Evolutionary conservation across 331 rosid genomes (phyloP), one percentile per base, ranked within the genome.

Genomic region (Arachis monticola): DNA sequence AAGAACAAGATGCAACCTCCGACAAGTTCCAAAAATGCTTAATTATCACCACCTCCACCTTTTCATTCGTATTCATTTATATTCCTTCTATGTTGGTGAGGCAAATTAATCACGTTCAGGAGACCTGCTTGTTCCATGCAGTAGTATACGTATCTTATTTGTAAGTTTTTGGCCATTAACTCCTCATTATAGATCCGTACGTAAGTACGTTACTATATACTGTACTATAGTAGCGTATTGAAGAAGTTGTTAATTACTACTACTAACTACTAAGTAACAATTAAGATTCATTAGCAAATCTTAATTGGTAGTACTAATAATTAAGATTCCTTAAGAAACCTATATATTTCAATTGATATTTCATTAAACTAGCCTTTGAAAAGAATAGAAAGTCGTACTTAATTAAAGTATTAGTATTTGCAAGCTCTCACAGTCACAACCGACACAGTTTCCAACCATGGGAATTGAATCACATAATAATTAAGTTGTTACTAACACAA

Each of bases 1-100:
- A 69, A 78, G 71, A 69, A 77, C 66, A 8, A n/a, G 83, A 76
- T 55, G 64, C 48, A 74, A 72, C 80, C 87, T 72, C 74, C 81
- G 76, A 79, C 83, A 74, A 73, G 60, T 12, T 32, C 38, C 41
- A 60, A 46, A 46, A 68, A 13, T 69, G 62, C 57, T 44, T 38
- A 2, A 38, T 38, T 38, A 38, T 38, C 38, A 52, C 63, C 72
- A 60, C 42, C 30, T 27, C 30, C 55, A 52, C 52, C 75, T 80
- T 73, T 46, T 27, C 30, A 27, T 27, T 44, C 55, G 27, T 48
- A 45, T 59, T 31, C 73, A 69, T 77, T 79, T 78, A 27, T 27
- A 62, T 61, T 68, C 79, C 60, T 63, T 62, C 64, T 55, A 61
- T 78, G 80, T 73, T 58, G 6, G 38, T 73, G 27, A 46, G 57